phyloP scores from a whole-genome alignment of 2,329 filamentous ascomycete species.

The Arthroderma sp. region DNA sequence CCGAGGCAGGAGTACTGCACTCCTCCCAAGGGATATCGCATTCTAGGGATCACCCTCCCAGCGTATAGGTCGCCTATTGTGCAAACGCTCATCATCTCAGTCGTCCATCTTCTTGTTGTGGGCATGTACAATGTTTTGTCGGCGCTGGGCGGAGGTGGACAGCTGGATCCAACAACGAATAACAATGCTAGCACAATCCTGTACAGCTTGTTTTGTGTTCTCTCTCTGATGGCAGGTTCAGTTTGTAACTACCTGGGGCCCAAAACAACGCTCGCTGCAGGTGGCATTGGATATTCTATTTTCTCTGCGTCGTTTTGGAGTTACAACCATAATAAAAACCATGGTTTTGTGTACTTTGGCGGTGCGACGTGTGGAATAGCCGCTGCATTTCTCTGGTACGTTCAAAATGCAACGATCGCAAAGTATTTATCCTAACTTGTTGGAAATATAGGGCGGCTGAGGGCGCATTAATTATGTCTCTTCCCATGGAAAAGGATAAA shows the following conservation, averaged over 20 bases:
- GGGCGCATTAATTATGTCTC: not conserved
- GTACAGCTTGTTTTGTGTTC: not conserved
- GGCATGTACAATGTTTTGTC: not conserved
- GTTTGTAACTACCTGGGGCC: not conserved
- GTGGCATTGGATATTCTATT: not conserved
- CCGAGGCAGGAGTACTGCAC: not conserved
- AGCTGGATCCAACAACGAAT: not conserved
- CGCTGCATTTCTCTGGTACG: not conserved
- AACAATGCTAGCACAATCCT: not conserved
- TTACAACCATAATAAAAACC: not conserved
- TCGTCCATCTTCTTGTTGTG: not conserved
- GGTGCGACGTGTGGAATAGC: not conserved
- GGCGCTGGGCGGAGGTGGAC: not conserved
- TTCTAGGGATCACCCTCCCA: not conserved
- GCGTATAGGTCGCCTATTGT: not conserved
- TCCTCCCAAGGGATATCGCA: not conserved
- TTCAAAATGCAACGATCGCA: not conserved
- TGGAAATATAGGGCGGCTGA: not conserved
- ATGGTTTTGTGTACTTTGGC: not conserved
- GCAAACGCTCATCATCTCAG: not conserved
- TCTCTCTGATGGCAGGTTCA: not conserved
- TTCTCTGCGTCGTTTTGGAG: not conserved
- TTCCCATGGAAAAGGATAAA: not conserved
- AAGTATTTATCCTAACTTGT: not conserved
- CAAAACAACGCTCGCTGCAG: not conserved